These are phyloP conservation scores for Aaosphaeria arxii DNA, from an alignment of 2,329 filamentous ascomycete species.

Conservation along the genomic window DNA sequence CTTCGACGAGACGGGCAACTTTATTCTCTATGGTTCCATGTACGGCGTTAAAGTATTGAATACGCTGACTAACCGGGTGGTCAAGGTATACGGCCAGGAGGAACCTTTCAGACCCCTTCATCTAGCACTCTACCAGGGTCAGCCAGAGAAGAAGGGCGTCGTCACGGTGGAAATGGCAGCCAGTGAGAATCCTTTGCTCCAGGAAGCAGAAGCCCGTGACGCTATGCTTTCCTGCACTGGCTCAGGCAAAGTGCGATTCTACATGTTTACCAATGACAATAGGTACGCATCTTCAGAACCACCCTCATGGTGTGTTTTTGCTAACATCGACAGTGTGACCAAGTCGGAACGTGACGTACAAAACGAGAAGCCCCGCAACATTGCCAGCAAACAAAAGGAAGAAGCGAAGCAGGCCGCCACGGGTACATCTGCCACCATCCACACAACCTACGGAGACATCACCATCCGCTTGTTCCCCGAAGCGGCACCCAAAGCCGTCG, in stretches of 20 bases:
- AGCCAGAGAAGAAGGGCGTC: constrained; percentile 88
- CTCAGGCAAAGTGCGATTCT: constrained; percentile 86
- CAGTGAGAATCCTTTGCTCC: constrained; percentile 85
- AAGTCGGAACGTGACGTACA: constrained; percentile 87
- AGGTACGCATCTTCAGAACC: constrained; percentile 42
- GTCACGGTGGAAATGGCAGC: constrained; percentile 97
- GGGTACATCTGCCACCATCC: constrained; percentile 77
- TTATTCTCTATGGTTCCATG: constrained; percentile 90
- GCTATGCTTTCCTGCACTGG: constrained; percentile 85
- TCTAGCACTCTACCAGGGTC: constrained; percentile 86
- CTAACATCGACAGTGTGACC: constrained; percentile 50
- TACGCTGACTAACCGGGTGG: constrained; percentile 87
- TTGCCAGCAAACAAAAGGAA: constrained; percentile 48
- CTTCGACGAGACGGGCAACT: constrained; percentile 95
- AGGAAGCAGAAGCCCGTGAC: constrained; percentile 86
- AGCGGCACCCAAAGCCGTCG: constrained; percentile 88
- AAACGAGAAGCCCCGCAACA: constrained; percentile 81
- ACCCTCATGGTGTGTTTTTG: background rate
- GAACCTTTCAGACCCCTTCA: constrained; percentile 83
- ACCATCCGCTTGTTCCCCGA: constrained; percentile 90
- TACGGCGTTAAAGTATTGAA: constrained; percentile 94
- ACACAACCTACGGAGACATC: constrained; percentile 93
- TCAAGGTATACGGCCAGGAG: constrained; percentile 86
- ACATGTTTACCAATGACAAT: constrained; percentile 93
- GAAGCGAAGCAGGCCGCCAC: constrained; percentile 64